A percentile compares a stretch with the other conserved stretches of the same genome.
Evolutionary conservation across 345 rosid species (phyloP).

Genomic region (Garcia nutans): DNA sequence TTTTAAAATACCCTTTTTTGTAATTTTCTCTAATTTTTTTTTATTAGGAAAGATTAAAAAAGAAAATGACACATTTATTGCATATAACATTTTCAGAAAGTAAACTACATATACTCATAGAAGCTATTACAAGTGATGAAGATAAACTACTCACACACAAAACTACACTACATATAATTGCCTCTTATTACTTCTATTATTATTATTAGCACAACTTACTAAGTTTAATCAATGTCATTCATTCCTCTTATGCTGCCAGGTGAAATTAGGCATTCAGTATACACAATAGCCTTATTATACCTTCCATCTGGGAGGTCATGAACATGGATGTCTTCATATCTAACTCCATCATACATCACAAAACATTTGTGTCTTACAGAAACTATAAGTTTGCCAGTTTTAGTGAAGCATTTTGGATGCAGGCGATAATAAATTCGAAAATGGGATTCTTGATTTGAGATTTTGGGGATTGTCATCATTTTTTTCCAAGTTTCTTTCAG

Average conservation of each 20-base stretch:
- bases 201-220: neutral
- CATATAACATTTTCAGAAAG: too few species aligned
- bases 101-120: too few species aligned
- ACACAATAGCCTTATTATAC: neutral
- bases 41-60: too few species aligned
- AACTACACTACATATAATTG: neutral
- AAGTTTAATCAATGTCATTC: constrained; percentile 13
- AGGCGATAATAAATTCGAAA: neutral
- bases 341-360: neutral
- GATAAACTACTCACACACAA: neutral
- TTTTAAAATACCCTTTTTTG: too few species aligned
- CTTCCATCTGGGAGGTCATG: neutral
- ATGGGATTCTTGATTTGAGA: neutral
- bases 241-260: neutral
- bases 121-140: neutral
- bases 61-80: too few species aligned
- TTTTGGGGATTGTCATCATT: constrained; percentile 2
- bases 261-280: constrained; percentile 8
- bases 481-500: neutral
- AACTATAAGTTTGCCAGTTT: constrained; percentile 1
- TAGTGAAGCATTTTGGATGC: constrained; percentile 16
- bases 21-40: too few species aligned
- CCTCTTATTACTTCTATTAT: neutral
- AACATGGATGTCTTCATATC: neutral
- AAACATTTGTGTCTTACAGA: constrained; percentile 4